A percentile compares a stretch with the other conserved stretches of the same genome.
phyloP scores from a whole-genome alignment of 305 asterid species.

The Fraxinus latifolia region DNA sequence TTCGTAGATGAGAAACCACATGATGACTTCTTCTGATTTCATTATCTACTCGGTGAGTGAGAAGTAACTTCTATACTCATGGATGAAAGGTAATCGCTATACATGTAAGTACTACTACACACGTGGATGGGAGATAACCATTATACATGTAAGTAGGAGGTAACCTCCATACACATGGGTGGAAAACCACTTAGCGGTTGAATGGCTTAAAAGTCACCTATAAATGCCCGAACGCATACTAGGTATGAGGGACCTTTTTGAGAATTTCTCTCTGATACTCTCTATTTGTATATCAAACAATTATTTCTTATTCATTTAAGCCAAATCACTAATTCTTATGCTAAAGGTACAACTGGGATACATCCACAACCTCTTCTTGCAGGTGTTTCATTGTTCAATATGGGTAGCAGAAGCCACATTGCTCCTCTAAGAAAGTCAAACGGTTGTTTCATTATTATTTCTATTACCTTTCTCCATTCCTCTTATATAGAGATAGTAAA shows the following conservation, averaged over 20 bases:
- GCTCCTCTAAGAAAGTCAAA: too few species aligned
- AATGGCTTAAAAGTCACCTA: background rate
- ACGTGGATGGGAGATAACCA: background rate
- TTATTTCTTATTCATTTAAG: background rate
- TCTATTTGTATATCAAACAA: background rate
- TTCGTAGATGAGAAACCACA: too few species aligned
- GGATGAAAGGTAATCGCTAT: background rate
- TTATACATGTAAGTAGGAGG: background rate
- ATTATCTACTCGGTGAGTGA: too few species aligned
- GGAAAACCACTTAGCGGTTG: background rate
- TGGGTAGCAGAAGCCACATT: too few species aligned
- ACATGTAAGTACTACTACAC: background rate
- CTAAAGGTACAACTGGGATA: too few species aligned
- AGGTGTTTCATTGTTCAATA: background rate
- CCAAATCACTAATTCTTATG: too few species aligned
- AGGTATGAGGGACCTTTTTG: background rate
- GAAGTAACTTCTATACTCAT: background rate
- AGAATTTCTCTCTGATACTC: background rate
- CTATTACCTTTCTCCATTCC: too few species aligned
- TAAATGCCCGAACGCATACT: background rate
- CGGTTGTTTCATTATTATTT: too few species aligned
- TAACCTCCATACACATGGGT: background rate
- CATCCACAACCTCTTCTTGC: background rate
- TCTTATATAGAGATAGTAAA: too few species aligned
- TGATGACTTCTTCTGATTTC: too few species aligned